phyloP scores from a whole-genome alignment of 1,139 yeast genomes.

The Suhomyces taliae region DNA sequence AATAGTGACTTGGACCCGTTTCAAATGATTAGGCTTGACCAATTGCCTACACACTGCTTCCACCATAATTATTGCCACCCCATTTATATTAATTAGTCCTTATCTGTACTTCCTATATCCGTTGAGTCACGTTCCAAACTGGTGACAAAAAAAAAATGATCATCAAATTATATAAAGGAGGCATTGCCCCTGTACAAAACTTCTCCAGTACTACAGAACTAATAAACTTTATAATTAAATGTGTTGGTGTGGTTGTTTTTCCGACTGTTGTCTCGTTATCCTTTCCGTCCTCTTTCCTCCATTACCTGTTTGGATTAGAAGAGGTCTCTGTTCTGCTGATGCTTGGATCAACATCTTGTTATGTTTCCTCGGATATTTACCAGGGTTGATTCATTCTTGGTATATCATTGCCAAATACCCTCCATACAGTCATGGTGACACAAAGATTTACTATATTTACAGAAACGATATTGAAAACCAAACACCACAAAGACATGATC shows the following conservation, averaged over 20 bases:
- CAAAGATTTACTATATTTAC: conserved; percentile 35
- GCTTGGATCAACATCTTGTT: conserved; percentile 59
- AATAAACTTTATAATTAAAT: conserved; percentile 1
- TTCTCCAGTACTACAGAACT: too few species aligned
- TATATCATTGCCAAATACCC: conserved; percentile 57
- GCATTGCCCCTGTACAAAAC: background rate
- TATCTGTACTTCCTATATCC: background rate
- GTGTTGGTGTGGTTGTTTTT: conserved; percentile 19
- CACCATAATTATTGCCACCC: too few species aligned
- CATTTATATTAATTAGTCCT: background rate
- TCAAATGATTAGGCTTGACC: too few species aligned
- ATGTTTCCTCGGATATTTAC: conserved; percentile 62
- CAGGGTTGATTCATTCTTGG: conserved; percentile 70
- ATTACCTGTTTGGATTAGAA: conserved; percentile 66
- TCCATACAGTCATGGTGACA: conserved; percentile 19
- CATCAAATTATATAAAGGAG: background rate
- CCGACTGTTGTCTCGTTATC: conserved; percentile 58
- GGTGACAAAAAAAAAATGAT: background rate
- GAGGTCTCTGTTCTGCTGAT: conserved; percentile 64
- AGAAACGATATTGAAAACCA: conserved; percentile 36
- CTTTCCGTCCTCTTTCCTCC: conserved; percentile 69
- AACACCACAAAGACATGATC: conserved; percentile 15
- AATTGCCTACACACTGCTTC: too few species aligned
- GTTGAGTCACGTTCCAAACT: background rate
- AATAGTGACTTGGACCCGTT: too few species aligned